Conservation (phyloP, 2,329 filamentous ascomycete genomes). For the Endoconidiophora polonica region DNA sequence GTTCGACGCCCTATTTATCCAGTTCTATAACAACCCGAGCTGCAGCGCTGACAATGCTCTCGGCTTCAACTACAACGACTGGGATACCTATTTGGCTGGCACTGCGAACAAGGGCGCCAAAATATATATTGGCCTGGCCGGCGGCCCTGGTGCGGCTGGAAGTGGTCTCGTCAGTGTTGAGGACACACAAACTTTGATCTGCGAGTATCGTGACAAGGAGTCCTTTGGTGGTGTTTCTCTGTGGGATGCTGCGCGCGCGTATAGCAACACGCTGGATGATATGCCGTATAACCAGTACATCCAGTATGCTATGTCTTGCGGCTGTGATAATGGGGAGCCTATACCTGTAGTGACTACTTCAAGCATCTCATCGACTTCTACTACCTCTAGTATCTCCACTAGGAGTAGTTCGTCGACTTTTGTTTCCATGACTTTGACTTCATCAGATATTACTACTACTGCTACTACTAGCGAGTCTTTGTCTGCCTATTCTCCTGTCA, state of each 20-base stretch:
- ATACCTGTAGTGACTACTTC: conserved; percentile 16
- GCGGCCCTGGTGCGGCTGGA: conserved; percentile 16
- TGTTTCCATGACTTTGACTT: conserved; percentile 6
- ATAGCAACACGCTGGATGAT: conserved; percentile 19
- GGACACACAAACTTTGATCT: conserved; percentile 23
- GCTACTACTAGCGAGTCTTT: conserved; percentile 4
- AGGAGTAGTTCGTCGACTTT: conserved; percentile 12
- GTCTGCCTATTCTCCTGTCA: conserved; percentile 4
- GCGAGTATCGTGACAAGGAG: conserved; percentile 21
- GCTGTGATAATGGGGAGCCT: conserved; percentile 19
- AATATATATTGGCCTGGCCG: conserved; percentile 29
- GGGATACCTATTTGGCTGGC: conserved; percentile 21
- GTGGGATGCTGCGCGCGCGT: conserved; percentile 26
- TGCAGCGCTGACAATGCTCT: conserved; percentile 17
- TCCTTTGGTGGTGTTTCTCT: conserved; percentile 30
- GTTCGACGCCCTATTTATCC: conserved; percentile 29
- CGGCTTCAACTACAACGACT: conserved; percentile 28
- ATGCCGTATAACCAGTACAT: conserved; percentile 24
- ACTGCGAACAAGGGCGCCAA: conserved; percentile 26
- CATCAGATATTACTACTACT: conserved; percentile 1
- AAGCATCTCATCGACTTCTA: conserved; percentile 8
- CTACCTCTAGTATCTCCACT: conserved; percentile 12
- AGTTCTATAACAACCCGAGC: conserved; percentile 33
- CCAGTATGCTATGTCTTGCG: conserved; percentile 23
- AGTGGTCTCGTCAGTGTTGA: conserved; percentile 22